Percentiles rank a stretch among this genome's conserved stretches.
phyloP scores from a whole-genome alignment of 2,329 filamentous ascomycete species.

The Magnaporthiopsis incrustans region DNA sequence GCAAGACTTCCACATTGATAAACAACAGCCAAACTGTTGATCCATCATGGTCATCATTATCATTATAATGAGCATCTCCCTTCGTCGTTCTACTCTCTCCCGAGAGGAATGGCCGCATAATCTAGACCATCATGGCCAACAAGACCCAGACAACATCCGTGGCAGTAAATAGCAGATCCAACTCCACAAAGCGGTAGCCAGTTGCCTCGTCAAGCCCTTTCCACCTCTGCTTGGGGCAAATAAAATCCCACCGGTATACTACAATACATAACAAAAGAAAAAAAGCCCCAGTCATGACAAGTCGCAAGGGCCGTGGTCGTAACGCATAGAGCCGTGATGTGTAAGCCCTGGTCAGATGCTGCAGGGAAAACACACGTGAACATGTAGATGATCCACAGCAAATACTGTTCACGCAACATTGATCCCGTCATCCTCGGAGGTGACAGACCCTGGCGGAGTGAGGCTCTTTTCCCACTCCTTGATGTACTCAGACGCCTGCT shows the following conservation, averaged over 20 bases:
- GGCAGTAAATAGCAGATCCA: neutral
- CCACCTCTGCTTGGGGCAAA: neutral
- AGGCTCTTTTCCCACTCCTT: slow-evolving; percentile 84
- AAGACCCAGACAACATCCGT: neutral
- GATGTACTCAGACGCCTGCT: slow-evolving; percentile 78
- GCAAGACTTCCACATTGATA: too few relatives aligned
- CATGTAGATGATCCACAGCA: neutral
- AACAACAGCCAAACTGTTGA: too few relatives aligned
- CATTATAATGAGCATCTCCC: slow-evolving; percentile 4
- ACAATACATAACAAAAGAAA: neutral
- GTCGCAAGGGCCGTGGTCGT: neutral
- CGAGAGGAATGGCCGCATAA: neutral
- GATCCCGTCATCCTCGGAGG: slow-evolving; percentile 9
- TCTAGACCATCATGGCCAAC: neutral
- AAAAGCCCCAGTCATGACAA: neutral
- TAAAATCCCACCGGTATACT: neutral
- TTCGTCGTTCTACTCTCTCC: neutral
- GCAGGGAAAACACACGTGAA: neutral
- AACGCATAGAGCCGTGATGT: neutral
- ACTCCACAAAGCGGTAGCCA: neutral
- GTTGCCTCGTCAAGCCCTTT: too few relatives aligned
- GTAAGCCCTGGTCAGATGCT: neutral
- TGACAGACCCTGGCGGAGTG: slow-evolving; percentile 34
- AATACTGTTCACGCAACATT: neutral
- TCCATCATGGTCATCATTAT: neutral